phyloP scores from a whole-genome alignment of 441 rosid genomes.

The Euphorbia schlechtendalii region DNA sequence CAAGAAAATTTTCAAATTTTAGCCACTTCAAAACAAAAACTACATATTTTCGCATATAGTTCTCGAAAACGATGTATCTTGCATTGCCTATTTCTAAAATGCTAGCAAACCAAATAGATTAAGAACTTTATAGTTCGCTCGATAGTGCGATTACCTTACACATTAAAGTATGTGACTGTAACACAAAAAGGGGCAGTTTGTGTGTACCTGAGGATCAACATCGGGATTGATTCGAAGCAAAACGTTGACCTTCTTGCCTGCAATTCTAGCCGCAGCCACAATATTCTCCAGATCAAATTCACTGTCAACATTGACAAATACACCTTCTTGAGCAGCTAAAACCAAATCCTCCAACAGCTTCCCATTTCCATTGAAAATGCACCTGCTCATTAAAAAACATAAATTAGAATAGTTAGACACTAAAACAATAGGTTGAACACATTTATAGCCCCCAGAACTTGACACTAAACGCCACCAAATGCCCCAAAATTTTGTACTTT shows the following conservation, averaged over 20 bases:
- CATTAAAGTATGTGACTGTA: background rate
- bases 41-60: background rate
- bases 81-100: background rate
- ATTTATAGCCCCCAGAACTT: no score
- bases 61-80: background rate
- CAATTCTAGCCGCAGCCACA: conserved; percentile 72
- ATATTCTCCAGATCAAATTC: conserved; percentile 94
- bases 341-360: conserved; percentile 91
- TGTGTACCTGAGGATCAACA: conserved; percentile 98
- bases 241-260: conserved; percentile 87
- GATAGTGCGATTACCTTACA: background rate
- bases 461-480: no score
- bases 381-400: conserved; percentile 35
- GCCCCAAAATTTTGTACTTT: no score
- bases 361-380: conserved; percentile 95
- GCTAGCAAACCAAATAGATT: background rate
- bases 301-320: conserved; percentile 91
- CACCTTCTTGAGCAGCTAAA: conserved; percentile 89
- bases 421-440: no score
- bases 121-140: background rate
- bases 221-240: conserved; percentile 96
- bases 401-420: background rate
- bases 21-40: background rate
- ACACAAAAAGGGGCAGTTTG: background rate
- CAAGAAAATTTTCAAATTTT: background rate